phyloP scores from a whole-genome alignment of 768 basidiomycete species.

The Butyriboletus loyo region DNA sequence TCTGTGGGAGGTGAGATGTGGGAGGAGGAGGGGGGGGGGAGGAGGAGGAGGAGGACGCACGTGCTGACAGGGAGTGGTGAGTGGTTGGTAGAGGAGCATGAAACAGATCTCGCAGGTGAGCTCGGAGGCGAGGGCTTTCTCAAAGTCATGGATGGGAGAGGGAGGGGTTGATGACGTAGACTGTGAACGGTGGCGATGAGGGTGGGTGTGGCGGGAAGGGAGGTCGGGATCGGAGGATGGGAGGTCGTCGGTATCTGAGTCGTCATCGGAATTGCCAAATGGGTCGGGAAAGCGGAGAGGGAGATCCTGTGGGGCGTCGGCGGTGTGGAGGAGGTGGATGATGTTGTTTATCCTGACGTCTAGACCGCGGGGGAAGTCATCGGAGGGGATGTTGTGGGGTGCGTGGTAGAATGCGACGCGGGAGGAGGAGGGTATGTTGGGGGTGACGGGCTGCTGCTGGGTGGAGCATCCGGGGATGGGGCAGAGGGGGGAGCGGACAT shows the following conservation, averaged over 20 bases:
- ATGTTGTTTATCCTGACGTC: slow-evolving; percentile 64
- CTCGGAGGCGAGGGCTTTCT: slow-evolving; percentile 62
- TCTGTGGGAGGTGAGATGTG: slow-evolving; percentile 43
- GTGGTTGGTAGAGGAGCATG: slow-evolving; percentile 74
- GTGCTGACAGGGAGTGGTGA: slow-evolving; percentile 95
- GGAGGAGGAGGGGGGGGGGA: slow-evolving; percentile 1
- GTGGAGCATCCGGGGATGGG: slow-evolving; percentile 36
- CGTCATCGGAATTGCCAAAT: slow-evolving; percentile 29
- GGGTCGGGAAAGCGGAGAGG: slow-evolving; percentile 19
- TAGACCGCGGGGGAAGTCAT: slow-evolving; percentile 7
- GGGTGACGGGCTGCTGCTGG: slow-evolving; percentile 19
- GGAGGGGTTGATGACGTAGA: slow-evolving; percentile 25
- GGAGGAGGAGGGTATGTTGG: slow-evolving; percentile 43
- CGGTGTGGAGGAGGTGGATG: slow-evolving; percentile 40
- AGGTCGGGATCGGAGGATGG: slow-evolving; percentile 3
- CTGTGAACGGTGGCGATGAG: slow-evolving; percentile 26
- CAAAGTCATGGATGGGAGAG: slow-evolving; percentile 38
- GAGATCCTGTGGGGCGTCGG: slow-evolving; percentile 7
- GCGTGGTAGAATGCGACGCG: slow-evolving; percentile 35
- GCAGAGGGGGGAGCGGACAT: slow-evolving; percentile 37
- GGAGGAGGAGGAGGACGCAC: slow-evolving; percentile 42
- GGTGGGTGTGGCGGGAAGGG: slow-evolving; percentile 25
- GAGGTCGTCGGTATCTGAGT: slow-evolving; percentile 28
- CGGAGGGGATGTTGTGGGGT: slow-evolving; percentile 9
- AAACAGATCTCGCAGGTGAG: slow-evolving; percentile 93